Conservation (phyloP, 306 rosid genomes). For the Acacia acuminata region DNA sequence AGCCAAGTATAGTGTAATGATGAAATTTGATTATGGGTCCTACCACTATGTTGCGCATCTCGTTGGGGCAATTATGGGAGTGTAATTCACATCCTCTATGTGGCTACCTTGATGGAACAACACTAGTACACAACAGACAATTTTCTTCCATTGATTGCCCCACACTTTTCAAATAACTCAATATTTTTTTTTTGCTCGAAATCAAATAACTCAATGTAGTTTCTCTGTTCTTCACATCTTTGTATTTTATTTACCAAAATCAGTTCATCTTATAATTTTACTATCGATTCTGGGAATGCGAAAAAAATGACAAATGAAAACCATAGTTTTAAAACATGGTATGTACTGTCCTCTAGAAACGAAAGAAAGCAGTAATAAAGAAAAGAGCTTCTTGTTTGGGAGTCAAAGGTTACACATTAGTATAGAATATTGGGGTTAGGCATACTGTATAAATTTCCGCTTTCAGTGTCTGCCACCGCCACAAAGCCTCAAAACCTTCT, state of each 20-base stretch:
- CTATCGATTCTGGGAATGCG: neutral
- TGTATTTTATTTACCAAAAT: neutral
- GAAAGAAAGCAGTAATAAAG: neutral
- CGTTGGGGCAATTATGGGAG: neutral
- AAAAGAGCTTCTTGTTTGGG: neutral
- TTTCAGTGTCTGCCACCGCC: slow-evolving; percentile 58
- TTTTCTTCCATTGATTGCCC: neutral
- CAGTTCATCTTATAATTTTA: neutral
- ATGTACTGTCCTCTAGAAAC: neutral
- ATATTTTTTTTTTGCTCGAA: too few relatives aligned
- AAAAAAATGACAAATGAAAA: neutral
- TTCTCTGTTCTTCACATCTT: neutral
- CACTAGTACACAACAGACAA: neutral
- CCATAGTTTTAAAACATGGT: neutral
- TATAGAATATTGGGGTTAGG: neutral
- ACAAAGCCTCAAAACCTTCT: slow-evolving; percentile 35
- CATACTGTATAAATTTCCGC: slow-evolving; percentile 37
- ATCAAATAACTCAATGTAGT: neutral
- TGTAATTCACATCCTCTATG: neutral
- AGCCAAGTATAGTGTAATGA: neutral
- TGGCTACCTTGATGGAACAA: neutral
- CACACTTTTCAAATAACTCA: neutral
- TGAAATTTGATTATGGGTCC: neutral
- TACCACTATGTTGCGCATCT: neutral
- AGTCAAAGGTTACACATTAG: slow-evolving; percentile 16